Evolutionary conservation across 306 rosid species (phyloP).

Genomic region (Calophaca sinica): DNA sequence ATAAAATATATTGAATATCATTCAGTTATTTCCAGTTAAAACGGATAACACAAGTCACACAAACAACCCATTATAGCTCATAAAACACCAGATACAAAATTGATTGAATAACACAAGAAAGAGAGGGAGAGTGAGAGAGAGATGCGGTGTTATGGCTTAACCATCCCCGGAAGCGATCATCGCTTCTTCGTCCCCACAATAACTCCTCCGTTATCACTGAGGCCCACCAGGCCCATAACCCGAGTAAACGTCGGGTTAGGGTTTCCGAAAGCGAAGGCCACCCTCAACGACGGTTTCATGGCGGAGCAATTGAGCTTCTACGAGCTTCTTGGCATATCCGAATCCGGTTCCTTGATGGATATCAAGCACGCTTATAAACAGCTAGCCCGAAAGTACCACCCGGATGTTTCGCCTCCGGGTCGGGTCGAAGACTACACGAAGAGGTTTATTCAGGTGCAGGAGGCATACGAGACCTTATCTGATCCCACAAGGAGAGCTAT

Average conservation of each 20-base stretch:
- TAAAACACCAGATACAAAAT: too few species aligned
- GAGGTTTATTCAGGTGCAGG: slow-evolving; percentile 79
- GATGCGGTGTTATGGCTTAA: slow-evolving; percentile 63
- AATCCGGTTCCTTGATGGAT: slow-evolving; percentile 68
- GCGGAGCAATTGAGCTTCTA: slow-evolving; percentile 64
- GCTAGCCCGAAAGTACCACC: slow-evolving; percentile 84
- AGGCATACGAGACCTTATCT: slow-evolving; percentile 88
- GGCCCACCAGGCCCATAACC: slow-evolving; percentile 31
- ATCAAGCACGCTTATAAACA: slow-evolving; percentile 92
- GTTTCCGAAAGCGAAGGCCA: slow-evolving; percentile 51
- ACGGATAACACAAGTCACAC: too few species aligned
- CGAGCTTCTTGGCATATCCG: slow-evolving; percentile 75
- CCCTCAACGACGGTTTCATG: slow-evolving; percentile 52
- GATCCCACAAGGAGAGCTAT: slow-evolving; percentile 72
- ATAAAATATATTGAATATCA: too few species aligned
- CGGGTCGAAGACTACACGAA: slow-evolving; percentile 80
- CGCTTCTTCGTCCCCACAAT: slow-evolving; percentile 59
- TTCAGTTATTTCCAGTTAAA: too few species aligned
- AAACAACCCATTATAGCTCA: too few species aligned
- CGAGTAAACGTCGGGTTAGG: slow-evolving; percentile 36
- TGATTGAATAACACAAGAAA: too few species aligned
- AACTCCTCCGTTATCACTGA: slow-evolving; percentile 11
- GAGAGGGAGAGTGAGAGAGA: background rate
- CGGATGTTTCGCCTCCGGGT: slow-evolving; percentile 93
- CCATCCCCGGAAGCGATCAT: slow-evolving; percentile 58